Base-by-base conservation (phyloP, 192 early-diverging fungal genomes). In the Podila epigama region DNA sequence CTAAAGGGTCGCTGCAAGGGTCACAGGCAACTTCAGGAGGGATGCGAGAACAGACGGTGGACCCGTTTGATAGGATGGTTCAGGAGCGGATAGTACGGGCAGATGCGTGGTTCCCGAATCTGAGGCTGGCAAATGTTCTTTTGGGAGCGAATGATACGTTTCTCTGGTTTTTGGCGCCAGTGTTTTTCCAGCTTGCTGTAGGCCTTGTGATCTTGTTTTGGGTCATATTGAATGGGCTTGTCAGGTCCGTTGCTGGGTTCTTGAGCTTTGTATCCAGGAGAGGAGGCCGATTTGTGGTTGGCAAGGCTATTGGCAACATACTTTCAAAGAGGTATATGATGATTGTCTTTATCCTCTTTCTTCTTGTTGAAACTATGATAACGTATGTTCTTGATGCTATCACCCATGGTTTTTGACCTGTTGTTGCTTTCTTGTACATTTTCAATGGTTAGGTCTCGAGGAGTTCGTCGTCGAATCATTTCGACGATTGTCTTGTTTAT, bases 401-500 rank as follows among this genome's bases (percentile, higher is more conserved):
- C 22, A 36, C 11, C 16, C 16, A 56, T 40, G 40, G 18, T 25
- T 62, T 32, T 33, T 62, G 22, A 42, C 28, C 13, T 55, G 9
- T 68, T 37, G 29, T 5, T 40, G 36, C n/a, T 5, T 34, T 32
- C 33, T 36, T 32, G 20, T 20, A 5, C 12, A 42, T 35, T 34
- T 15, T 5, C 11, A 66, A 39, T 18, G n/a, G 8, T 25, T 61
- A 75, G 72, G 32, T 75, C 72, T 25, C 72, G 72, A 4, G 71
- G 73, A 31, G 55, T 85, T 10, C 63, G 80, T 27, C 81, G 88
- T 12, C 51, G 85, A 20, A 61, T 81, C 20, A 82, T 90, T 22
- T 83, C 85, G 5, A 87, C 83, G 6, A 50, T 85, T 15, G 52
- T 89, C 11, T 75, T 92, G 29, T 87, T 92, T 51, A 75, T 89